Evolutionary conservation across 441 rosid genomes (phyloP).

Genomic region (Manihot esculenta): DNA sequence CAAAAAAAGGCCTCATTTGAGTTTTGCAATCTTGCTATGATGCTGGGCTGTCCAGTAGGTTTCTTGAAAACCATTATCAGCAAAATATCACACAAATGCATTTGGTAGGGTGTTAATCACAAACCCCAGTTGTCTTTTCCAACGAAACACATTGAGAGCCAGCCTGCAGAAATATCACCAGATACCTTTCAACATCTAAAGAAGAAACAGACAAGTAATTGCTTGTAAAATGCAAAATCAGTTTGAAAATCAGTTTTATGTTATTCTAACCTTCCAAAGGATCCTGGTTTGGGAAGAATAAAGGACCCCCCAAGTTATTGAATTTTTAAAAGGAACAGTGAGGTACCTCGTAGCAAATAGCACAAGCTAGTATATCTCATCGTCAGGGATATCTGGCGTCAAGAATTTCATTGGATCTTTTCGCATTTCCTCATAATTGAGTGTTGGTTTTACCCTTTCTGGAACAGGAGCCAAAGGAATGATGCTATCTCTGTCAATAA

Average conservation of each 20-base stretch:
- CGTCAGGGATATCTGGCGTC: conserved; percentile 87
- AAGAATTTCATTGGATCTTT: conserved; percentile 77
- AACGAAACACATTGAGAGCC: neutral
- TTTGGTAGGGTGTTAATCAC: neutral
- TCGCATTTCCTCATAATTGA: conserved; percentile 55
- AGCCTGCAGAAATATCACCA: neutral
- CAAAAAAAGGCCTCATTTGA: neutral
- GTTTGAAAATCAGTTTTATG: neutral
- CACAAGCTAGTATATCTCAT: conserved; percentile 60
- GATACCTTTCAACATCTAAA: neutral
- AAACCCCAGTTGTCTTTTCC: neutral
- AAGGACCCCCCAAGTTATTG: neutral
- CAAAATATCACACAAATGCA: neutral
- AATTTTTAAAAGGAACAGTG: neutral
- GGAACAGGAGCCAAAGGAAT: conserved; percentile 81
- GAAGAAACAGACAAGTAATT: neutral
- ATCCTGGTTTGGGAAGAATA: neutral
- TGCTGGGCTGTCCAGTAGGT: neutral
- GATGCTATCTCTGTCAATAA: conserved; percentile 80
- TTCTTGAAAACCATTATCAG: neutral
- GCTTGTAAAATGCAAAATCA: too few relatives aligned
- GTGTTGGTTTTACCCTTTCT: conserved; percentile 60
- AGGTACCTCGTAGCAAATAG: conserved; percentile 31
- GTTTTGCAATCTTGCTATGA: neutral
- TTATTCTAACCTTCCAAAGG: neutral